Percentiles rank a stretch among this genome's conserved stretches.
Conservation (phyloP, 2,329 filamentous ascomycete genomes). For the Zalaria sp. region DNA sequence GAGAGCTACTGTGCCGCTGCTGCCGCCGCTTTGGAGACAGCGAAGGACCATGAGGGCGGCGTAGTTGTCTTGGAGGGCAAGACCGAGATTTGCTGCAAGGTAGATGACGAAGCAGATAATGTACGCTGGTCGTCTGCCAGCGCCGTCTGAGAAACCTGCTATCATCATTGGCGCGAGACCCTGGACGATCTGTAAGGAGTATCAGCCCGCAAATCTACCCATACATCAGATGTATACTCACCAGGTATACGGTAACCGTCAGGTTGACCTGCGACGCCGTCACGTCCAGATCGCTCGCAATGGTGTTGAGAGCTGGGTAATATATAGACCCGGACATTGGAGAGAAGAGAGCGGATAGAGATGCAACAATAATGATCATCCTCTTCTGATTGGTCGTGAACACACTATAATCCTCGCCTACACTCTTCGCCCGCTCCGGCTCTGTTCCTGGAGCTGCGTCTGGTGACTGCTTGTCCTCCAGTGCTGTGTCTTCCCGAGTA, state of each 20-base stretch:
- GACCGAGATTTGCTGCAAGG: constrained; percentile 18
- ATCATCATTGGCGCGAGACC: constrained; percentile 18
- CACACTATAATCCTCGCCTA: constrained; percentile 13
- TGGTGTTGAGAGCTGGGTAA: constrained; percentile 19
- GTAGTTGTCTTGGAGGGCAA: constrained; percentile 20
- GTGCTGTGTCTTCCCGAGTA: no score
- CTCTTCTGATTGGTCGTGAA: constrained; percentile 17
- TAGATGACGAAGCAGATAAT: constrained; percentile 19
- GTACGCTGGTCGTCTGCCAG: constrained; percentile 18
- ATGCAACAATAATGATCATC: constrained; percentile 14
- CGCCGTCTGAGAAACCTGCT: constrained; percentile 16
- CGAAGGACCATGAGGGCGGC: constrained; percentile 43
- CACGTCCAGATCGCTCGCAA: constrained; percentile 23
- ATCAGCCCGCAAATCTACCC: background rate
- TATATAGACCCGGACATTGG: constrained; percentile 25
- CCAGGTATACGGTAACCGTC: constrained; percentile 37
- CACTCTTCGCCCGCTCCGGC: no score
- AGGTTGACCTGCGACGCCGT: constrained; percentile 32
- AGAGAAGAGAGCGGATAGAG: constrained; percentile 15
- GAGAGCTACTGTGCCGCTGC: constrained; percentile 56
- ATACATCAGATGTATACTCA: constrained; percentile 8
- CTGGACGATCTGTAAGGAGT: constrained; percentile 13
- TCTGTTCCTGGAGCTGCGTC: no score
- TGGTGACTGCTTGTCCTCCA: no score
- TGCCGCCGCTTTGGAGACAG: constrained; percentile 49